phyloP scores from a whole-genome alignment of 1,284 basidiomycete genomes.

The Apiotrichum sp. region DNA sequence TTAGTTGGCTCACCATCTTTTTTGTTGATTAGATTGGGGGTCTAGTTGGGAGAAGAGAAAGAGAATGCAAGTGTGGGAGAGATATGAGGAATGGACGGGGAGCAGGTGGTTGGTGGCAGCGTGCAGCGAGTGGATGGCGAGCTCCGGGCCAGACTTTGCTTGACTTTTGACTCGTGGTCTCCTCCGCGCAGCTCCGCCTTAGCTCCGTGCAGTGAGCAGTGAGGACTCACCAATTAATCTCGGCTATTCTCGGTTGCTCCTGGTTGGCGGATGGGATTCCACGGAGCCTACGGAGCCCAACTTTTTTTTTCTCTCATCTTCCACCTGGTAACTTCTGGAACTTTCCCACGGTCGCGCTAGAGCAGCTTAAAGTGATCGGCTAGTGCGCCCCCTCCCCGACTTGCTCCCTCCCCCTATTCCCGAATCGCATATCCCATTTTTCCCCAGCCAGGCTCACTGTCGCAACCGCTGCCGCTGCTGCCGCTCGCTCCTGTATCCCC shows the following conservation, averaged over 20 bases:
- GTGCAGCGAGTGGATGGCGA: too few relatives aligned
- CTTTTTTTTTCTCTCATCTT: constrained; percentile 8
- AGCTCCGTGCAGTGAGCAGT: not conserved
- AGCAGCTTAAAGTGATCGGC: not conserved
- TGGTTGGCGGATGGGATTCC: too few relatives aligned
- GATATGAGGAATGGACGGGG: not conserved
- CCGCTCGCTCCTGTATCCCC: not conserved
- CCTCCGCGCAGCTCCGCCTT: not conserved
- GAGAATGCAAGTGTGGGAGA: not conserved
- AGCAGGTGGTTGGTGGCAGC: too few relatives aligned
- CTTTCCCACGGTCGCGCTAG: constrained; percentile 14
- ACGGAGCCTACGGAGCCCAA: not conserved
- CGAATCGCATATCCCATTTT: constrained; percentile 2
- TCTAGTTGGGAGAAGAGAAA: not conserved
- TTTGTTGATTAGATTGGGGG: constrained; percentile 6
- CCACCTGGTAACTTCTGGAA: constrained; percentile 1
- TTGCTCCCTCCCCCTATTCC: not conserved
- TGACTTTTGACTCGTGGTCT: not conserved
- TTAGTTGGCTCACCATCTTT: constrained; percentile 16
- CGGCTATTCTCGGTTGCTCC: not conserved
- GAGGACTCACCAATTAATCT: not conserved
- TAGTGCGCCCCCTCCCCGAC: too few relatives aligned
- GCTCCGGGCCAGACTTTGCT: too few relatives aligned
- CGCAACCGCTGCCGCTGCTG: not conserved
- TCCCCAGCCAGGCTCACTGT: constrained; percentile 1